These are phyloP conservation scores for Candida sojae DNA, from an alignment of 1,139 yeast genomes.

Conservation along the genomic window DNA sequence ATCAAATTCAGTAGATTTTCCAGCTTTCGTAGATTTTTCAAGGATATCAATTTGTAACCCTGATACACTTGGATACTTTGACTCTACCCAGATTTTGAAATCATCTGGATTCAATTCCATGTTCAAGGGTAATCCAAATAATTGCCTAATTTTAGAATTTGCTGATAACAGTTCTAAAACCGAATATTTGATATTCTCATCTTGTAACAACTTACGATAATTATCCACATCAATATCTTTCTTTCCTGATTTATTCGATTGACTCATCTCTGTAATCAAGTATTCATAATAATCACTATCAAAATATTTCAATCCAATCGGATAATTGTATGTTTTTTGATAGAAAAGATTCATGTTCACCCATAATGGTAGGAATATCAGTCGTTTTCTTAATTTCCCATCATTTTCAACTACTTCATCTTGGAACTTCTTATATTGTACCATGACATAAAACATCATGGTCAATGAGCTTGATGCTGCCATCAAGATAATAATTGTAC, in stretches of 20 bases:
- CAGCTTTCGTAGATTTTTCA: constrained; percentile 9
- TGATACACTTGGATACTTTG: constrained; percentile 29
- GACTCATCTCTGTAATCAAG: constrained; percentile 18
- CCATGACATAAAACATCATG: constrained; percentile 25
- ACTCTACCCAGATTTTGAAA: constrained; percentile 33
- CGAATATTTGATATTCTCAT: constrained; percentile 27
- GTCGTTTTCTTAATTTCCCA: constrained; percentile 8
- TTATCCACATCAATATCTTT: constrained; percentile 13
- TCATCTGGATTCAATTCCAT: constrained; percentile 14
- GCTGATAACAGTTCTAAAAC: constrained; percentile 29
- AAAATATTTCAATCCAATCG: constrained; percentile 26
- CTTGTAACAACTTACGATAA: constrained; percentile 18
- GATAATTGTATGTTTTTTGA: constrained; percentile 23
- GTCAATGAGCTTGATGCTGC: constrained; percentile 26
- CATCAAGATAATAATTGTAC: constrained; percentile 24
- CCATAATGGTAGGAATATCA: constrained; percentile 36
- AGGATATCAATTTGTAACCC: constrained; percentile 28
- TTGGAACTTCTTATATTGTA: constrained; percentile 21
- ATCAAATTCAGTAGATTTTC: constrained; percentile 5
- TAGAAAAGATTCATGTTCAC: constrained; percentile 27
- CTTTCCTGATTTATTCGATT: constrained; percentile 6
- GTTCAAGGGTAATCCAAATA: constrained; percentile 33
- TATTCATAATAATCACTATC: constrained; percentile 24
- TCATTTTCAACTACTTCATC: constrained; percentile 10
- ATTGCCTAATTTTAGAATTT: constrained; percentile 21